These are phyloP conservation scores for Didymella glomerata DNA, from an alignment of 2,329 filamentous ascomycete genomes.

Conservation along the genomic window DNA sequence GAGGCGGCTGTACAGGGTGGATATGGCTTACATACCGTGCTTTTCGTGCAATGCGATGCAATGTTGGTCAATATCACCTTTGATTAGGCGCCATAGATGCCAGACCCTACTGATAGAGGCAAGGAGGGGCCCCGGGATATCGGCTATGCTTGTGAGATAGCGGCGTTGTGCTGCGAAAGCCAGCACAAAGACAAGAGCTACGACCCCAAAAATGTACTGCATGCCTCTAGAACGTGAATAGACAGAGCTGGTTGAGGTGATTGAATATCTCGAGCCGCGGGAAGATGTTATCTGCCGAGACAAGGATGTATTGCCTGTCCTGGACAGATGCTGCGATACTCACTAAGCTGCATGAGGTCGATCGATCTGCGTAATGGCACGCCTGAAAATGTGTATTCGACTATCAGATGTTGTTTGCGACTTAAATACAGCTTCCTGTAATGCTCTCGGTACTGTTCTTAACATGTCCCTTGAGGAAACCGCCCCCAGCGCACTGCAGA, in stretches of 20 bases:
- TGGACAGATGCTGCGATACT: neutral
- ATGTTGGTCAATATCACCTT: conserved; percentile 4
- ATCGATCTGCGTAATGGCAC: neutral
- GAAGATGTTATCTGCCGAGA: neutral
- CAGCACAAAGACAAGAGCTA: neutral
- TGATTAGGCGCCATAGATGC: conserved; percentile 2
- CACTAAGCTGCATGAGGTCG: conserved; percentile 1
- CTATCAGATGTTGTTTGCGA: no score
- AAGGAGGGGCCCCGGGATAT: conserved; percentile 1
- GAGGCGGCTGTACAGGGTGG: no score
- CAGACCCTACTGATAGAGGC: conserved; percentile 2
- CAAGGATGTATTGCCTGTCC: conserved; percentile 2
- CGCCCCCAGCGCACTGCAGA: conserved; percentile 59
- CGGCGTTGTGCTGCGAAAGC: neutral
- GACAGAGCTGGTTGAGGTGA: neutral
- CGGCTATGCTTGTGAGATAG: neutral
- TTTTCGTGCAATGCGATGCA: conserved; percentile 9
- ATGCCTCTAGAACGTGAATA: neutral
- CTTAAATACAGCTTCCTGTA: conserved; percentile 42
- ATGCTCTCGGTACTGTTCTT: conserved; percentile 47
- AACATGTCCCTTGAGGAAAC: conserved; percentile 52
- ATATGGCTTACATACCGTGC: neutral
- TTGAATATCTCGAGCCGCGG: neutral
- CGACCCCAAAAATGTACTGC: neutral
- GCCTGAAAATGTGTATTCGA: neutral